phyloP scores from a whole-genome alignment of 208 protist genomes.

The Phytomonas sp. region DNA sequence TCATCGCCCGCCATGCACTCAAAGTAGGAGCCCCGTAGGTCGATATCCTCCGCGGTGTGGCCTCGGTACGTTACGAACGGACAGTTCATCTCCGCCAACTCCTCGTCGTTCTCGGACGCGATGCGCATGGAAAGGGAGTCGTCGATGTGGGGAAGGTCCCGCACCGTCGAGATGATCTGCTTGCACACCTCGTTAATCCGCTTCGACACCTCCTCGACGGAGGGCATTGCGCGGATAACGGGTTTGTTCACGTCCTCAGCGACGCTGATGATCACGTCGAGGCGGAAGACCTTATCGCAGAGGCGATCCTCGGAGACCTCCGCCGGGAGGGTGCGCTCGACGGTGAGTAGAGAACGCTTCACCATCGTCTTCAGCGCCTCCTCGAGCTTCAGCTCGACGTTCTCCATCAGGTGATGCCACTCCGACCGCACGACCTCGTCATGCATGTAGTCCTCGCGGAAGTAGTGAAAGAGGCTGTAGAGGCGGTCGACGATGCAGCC shows the following conservation, averaged over 20 bases:
- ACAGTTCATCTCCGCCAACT: constrained; percentile 39
- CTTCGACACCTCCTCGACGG: constrained; percentile 80
- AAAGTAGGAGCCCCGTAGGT: constrained; percentile 87
- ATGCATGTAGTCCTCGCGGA: constrained; percentile 85
- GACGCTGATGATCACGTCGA: constrained; percentile 92
- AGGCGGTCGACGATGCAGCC: constrained; percentile 78
- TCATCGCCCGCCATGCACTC: constrained; percentile 93
- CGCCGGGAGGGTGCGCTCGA: constrained; percentile 86
- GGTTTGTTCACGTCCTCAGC: constrained; percentile 57
- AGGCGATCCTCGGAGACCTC: constrained; percentile 85
- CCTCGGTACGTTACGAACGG: constrained; percentile 48
- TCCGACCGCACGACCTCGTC: constrained; percentile 75
- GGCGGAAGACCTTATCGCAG: constrained; percentile 89
- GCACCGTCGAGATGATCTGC: constrained; percentile 88
- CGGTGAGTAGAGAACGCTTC: constrained; percentile 88
- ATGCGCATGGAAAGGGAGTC: constrained; percentile 54
- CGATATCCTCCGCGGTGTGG: constrained; percentile 33
- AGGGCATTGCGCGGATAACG: constrained; percentile 86
- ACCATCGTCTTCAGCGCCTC: constrained; percentile 92
- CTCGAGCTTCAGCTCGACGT: constrained; percentile 92
- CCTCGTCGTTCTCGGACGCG: constrained; percentile 38
- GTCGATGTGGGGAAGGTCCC: constrained; percentile 85
- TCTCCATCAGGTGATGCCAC: constrained; percentile 90
- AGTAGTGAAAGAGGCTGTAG: constrained; percentile 80
- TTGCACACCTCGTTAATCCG: constrained; percentile 89